Evolutionary conservation across 2,329 filamentous ascomycete genomes (phyloP), one percentile per base, ranked within the genome.

Genomic region (Stemphylium lycopersici): DNA sequence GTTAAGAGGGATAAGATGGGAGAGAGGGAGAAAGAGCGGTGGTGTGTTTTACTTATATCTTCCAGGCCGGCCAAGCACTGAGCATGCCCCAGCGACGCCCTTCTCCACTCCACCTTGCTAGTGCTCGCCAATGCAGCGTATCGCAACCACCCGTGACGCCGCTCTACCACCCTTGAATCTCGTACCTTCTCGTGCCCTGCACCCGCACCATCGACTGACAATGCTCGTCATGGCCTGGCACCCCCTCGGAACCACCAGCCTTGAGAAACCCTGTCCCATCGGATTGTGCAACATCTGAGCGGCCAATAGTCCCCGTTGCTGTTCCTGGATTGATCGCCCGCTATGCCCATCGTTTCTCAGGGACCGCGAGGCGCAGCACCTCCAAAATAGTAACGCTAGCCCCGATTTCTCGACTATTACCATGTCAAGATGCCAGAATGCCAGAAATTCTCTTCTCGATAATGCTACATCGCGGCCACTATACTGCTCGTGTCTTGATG

Each of bases 31-130:
- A 70, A 70, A 73, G 58, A 67, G 70, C 67, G 68, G 68, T 71
- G 67, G 65, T 68, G 63, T 70, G 61, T 66, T 68, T 67, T 62
- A 66, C 66, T 73, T 74, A 72, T 74, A 73, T 66, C 60, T 67
- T 56, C 42, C 49, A 54, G 56, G 36, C 62, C 61, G 55, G 36
- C 62, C 61, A 65, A 68, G 65, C 67, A 62, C 61, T 65, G 66
- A 66, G 67, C 65, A 61, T 63, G 54, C 61, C 59, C 61, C 63
- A 63, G 56, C 48, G 57, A 62, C 59, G 62, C 62, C 55, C 62
- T 55, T 59, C 64, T 61, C 68, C 65, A 67, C 57, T 49, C 43
- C 55, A 57, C 62, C 59, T 61, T 65, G 67, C 70, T 70, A 69
- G 65, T 48, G 26, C 61, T 63, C 56, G 55, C 58, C 48, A 56